Evolutionary conservation across 805 yeast species (phyloP).

Genomic region (Maudiozyma serrabonitensis): DNA sequence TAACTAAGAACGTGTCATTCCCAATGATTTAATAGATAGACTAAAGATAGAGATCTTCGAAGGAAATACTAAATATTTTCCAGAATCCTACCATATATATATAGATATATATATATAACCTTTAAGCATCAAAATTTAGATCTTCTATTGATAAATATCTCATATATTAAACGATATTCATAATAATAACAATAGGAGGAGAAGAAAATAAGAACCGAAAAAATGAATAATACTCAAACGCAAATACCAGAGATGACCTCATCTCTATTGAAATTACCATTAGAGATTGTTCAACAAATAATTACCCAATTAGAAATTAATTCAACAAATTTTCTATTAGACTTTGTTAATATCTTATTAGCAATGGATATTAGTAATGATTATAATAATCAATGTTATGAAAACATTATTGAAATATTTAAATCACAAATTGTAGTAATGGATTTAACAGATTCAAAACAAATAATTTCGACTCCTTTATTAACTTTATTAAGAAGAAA

Average conservation of each 20-base stretch:
- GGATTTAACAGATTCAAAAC: background rate
- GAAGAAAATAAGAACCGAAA: background rate
- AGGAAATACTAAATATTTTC: too few relatives aligned
- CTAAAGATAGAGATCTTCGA: too few relatives aligned
- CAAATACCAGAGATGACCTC: background rate
- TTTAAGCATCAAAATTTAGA: too few relatives aligned
- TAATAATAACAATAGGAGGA: too few relatives aligned
- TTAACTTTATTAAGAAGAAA: background rate
- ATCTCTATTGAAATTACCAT: conserved; percentile 1
- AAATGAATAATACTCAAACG: background rate
- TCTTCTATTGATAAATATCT: too few relatives aligned
- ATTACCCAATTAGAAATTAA: conserved; percentile 5
- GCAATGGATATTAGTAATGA: conserved; percentile 4
- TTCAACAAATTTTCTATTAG: conserved; percentile 6
- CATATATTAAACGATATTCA: too few relatives aligned
- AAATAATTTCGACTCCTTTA: background rate
- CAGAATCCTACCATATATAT: too few relatives aligned
- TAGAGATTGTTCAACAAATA: conserved; percentile 8
- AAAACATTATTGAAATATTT: conserved; percentile 1
- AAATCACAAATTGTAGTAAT: background rate
- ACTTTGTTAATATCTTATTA: conserved; percentile 5
- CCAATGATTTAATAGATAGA: too few relatives aligned
- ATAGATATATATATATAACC: too few relatives aligned
- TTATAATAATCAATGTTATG: conserved; percentile 1
- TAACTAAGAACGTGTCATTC: too few relatives aligned